A percentile compares a stretch with the other conserved stretches of the same genome.
Evolutionary conservation across 257 asterid genomes (phyloP).

Genomic region (Coffea eugenioides): DNA sequence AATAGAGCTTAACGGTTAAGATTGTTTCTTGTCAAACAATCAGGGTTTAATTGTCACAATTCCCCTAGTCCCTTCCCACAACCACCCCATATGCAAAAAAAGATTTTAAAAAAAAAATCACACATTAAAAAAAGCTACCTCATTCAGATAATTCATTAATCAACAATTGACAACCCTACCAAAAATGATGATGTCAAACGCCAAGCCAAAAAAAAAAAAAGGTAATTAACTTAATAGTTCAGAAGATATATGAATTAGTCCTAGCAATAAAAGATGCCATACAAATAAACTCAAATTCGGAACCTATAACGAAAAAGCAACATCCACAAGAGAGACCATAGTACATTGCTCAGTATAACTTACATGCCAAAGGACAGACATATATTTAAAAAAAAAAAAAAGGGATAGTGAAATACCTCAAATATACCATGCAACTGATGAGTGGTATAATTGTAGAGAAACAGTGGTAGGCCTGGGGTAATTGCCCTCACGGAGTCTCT

Average conservation of each 20-base stretch:
- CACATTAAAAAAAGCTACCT: not conserved
- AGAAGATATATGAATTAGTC: not conserved
- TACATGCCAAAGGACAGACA: not conserved
- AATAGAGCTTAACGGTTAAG: not conserved
- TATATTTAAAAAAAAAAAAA: not conserved
- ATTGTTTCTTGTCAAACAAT: not conserved
- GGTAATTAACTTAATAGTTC: not conserved
- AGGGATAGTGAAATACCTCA: constrained; percentile 52
- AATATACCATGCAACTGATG: constrained; percentile 96
- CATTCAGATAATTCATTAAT: not conserved
- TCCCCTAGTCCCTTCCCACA: not conserved
- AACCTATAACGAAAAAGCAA: not conserved
- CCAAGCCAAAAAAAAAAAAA: not conserved
- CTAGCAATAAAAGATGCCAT: not conserved
- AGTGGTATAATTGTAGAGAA: constrained; percentile 87
- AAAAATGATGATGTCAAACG: not conserved
- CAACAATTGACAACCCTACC: not conserved
- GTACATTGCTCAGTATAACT: not conserved
- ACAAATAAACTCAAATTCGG: not conserved
- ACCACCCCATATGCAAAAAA: not conserved
- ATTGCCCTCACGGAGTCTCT: constrained; percentile 96
- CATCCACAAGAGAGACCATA: not conserved
- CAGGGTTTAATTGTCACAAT: not conserved
- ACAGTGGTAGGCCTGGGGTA: constrained; percentile 91
- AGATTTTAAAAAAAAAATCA: not conserved